phyloP scores from a whole-genome alignment of 495 filamentous ascomycete species.

The Penicillium waksmanii region DNA sequence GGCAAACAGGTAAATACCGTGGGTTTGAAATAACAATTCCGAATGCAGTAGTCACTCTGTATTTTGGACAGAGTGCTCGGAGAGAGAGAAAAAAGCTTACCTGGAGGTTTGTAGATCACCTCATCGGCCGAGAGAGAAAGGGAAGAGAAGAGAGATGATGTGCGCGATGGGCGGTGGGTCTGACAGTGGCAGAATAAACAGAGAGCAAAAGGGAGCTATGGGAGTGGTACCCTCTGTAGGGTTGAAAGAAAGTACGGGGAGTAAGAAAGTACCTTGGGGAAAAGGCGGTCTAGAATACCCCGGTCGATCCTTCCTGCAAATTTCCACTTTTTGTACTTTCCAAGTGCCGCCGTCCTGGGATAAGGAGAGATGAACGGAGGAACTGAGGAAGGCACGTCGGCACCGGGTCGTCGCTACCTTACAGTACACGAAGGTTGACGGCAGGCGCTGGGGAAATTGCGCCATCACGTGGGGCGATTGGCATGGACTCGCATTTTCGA shows the following conservation, averaged over 20 bases:
- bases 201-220: background rate
- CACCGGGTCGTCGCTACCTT: background rate
- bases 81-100: background rate
- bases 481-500: background rate
- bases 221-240: background rate
- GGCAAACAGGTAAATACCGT: background rate
- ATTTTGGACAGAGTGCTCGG: background rate
- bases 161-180: background rate
- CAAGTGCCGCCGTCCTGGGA: no score
- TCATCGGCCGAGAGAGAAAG: conserved; percentile 8
- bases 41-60: background rate
- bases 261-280: no score
- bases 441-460: conserved; percentile 24
- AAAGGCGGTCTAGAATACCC: background rate
- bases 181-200: background rate
- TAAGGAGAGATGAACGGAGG: no score
- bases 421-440: conserved; percentile 4
- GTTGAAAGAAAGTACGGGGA: no score
- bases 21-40: background rate
- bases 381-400: no score
- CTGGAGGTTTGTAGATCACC: conserved; percentile 3
- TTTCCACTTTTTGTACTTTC: no score
- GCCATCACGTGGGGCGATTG: conserved; percentile 26
- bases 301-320: background rate
- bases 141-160: background rate